phyloP scores from a whole-genome alignment of 2,329 filamentous ascomycete genomes.

The Phaeosphaeria sp. region DNA sequence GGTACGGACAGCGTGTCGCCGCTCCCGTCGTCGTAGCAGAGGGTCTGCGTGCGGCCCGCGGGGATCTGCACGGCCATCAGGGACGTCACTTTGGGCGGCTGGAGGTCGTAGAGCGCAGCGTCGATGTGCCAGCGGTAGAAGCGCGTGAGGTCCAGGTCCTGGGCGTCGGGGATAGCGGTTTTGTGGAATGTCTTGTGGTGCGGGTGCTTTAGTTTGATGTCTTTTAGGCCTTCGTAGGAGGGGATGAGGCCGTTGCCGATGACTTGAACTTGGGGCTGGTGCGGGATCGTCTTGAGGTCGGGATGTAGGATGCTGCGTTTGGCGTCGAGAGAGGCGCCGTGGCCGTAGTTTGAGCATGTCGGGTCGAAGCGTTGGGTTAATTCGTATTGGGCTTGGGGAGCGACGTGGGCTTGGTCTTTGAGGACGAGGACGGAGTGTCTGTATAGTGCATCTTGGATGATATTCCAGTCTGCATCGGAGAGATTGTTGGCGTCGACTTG shows the following conservation, averaged over 20 bases:
- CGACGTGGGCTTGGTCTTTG: conserved; percentile 69
- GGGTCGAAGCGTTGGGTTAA: conserved; percentile 79
- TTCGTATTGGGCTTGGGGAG: conserved; percentile 75
- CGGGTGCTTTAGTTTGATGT: conserved; percentile 74
- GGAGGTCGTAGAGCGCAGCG: conserved; percentile 75
- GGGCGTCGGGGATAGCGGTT: conserved; percentile 65
- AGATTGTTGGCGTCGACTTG: too few species aligned
- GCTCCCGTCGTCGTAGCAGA: conserved; percentile 76
- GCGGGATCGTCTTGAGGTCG: conserved; percentile 79
- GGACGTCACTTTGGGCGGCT: conserved; percentile 76
- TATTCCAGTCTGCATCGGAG: too few species aligned
- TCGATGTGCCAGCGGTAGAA: conserved; percentile 86
- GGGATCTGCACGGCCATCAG: conserved; percentile 78
- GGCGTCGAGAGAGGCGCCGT: conserved; percentile 75
- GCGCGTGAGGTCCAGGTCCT: conserved; percentile 64
- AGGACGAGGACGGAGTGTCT: conserved; percentile 73
- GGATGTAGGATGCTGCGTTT: conserved; percentile 74
- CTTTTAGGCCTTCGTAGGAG: conserved; percentile 72
- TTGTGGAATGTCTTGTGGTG: conserved; percentile 81
- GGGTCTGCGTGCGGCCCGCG: conserved; percentile 67
- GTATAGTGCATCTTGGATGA: conserved; percentile 64
- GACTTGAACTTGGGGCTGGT: conserved; percentile 81
- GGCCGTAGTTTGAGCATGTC: conserved; percentile 69
- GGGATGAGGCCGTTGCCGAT: conserved; percentile 77
- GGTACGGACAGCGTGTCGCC: conserved; percentile 71